Evolutionary conservation across 1,284 basidiomycete species (phyloP).

Genomic region (Melampsora abietis-canadensis): DNA sequence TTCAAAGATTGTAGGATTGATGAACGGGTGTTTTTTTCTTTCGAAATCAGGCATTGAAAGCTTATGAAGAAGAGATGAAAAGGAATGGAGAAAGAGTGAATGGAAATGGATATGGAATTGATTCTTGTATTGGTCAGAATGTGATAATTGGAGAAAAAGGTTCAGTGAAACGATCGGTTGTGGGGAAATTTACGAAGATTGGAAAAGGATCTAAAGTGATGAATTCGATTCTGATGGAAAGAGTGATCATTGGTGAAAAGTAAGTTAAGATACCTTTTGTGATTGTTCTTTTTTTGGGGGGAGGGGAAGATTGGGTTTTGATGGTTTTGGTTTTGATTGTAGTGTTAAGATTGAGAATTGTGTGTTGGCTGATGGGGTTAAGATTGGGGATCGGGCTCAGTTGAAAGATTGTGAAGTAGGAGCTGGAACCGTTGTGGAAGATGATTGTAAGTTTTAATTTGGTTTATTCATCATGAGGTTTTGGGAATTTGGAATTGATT

Average conservation of each 20-base stretch:
- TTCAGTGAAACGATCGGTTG: slow-evolving; percentile 22
- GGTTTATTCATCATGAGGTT: neutral
- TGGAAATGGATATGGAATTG: slow-evolving; percentile 16
- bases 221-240: slow-evolving; percentile 31
- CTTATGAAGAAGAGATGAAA: slow-evolving; percentile 3
- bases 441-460: slow-evolving; percentile 16
- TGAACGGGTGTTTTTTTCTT: neutral
- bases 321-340: neutral
- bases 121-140: slow-evolving; percentile 6
- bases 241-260: slow-evolving; percentile 27
- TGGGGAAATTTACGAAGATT: slow-evolving; percentile 7
- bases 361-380: slow-evolving; percentile 7
- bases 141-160: slow-evolving; percentile 19
- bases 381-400: slow-evolving; percentile 31
- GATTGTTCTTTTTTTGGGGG: neutral
- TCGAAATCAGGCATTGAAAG: slow-evolving; percentile 13
- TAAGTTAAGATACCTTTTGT: neutral
- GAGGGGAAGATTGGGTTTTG: no score
- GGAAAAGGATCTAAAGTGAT: slow-evolving; percentile 10
- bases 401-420: slow-evolving; percentile 41
- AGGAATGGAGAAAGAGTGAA: neutral
- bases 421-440: slow-evolving; percentile 11
- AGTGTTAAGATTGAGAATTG: slow-evolving; percentile 36
- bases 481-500: neutral
- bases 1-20: neutral